These are phyloP conservation scores for Cyberlindnera mycetangii DNA, from an alignment of 805 yeast genomes.

Conservation along the genomic window DNA sequence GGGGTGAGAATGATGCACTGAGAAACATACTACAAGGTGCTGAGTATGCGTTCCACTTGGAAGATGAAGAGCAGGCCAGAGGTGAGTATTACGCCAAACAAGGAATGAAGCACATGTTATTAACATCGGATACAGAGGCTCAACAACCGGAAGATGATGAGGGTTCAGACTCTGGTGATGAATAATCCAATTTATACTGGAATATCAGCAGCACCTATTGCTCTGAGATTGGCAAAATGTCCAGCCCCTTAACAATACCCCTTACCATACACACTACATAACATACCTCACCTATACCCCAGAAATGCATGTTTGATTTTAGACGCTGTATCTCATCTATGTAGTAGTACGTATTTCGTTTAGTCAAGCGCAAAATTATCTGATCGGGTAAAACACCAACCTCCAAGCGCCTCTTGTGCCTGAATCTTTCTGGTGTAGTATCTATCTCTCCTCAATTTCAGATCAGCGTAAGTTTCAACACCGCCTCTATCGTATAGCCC, in stretches of 20 bases:
- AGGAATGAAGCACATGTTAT: conserved; percentile 14
- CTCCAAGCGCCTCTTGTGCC: conserved; percentile 34
- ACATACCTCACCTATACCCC: background rate
- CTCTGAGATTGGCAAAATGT: no score
- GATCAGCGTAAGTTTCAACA: conserved; percentile 29
- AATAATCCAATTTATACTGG: conserved; percentile 6
- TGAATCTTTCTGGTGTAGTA: conserved; percentile 32
- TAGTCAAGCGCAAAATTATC: conserved; percentile 39
- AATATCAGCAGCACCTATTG: no score
- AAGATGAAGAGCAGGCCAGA: conserved; percentile 34
- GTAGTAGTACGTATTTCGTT: background rate
- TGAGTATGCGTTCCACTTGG: conserved; percentile 59
- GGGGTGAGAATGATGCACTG: conserved; percentile 52
- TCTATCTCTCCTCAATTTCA: conserved; percentile 27
- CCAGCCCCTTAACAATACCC: no score
- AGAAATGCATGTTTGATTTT: conserved; percentile 6
- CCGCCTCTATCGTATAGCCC: conserved; percentile 15
- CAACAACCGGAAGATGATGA: conserved; percentile 30
- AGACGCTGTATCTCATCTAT: background rate
- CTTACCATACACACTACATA: background rate
- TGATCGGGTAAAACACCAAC: conserved; percentile 43
- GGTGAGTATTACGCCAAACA: conserved; percentile 24
- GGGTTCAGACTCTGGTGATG: conserved; percentile 24
- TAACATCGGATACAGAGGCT: conserved; percentile 29
- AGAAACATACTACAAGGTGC: conserved; percentile 73